A percentile compares a stretch with the other conserved stretches of the same genome.
phyloP scores from a whole-genome alignment of 2,329 filamentous ascomycete genomes.

The Claviceps spartinae region DNA sequence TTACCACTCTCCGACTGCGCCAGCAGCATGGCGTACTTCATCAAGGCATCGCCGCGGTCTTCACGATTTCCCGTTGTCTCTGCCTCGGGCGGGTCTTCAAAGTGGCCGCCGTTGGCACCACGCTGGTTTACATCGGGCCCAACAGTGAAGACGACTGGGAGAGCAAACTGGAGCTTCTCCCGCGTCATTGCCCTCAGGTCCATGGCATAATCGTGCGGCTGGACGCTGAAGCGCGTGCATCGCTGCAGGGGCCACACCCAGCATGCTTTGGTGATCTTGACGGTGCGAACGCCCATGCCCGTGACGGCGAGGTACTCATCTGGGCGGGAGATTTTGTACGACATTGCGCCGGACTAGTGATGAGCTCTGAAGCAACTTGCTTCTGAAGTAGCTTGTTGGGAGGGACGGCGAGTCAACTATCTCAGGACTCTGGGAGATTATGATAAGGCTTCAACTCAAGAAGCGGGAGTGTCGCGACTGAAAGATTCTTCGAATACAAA shows the following conservation, averaged over 20 bases:
- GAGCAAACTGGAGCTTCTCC: slow-evolving; percentile 71
- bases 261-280: slow-evolving; percentile 67
- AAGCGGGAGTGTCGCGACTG: no score
- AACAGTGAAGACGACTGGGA: slow-evolving; percentile 77
- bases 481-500: no score
- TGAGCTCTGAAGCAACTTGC: neutral
- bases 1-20: slow-evolving; percentile 46
- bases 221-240: slow-evolving; percentile 47
- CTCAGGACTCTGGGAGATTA: neutral
- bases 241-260: slow-evolving; percentile 61
- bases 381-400: no score
- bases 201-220: slow-evolving; percentile 72
- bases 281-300: slow-evolving; percentile 59
- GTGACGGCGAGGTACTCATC: slow-evolving; percentile 83
- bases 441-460: neutral
- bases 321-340: slow-evolving; percentile 56
- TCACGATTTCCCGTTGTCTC: slow-evolving; percentile 23
- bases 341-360: slow-evolving; percentile 24
- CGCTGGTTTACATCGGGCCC: slow-evolving; percentile 59
- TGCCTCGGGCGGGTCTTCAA: slow-evolving; percentile 1
- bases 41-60: slow-evolving; percentile 48
- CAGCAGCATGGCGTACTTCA: slow-evolving; percentile 72
- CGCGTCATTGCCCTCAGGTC: slow-evolving; percentile 77
- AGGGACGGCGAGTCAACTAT: no score
- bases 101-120: slow-evolving; percentile 26